A percentile compares a stretch with the other conserved stretches of the same genome.
Conservation (phyloP, 2,329 filamentous ascomycete species). For the Coniosporium uncinatum region DNA sequence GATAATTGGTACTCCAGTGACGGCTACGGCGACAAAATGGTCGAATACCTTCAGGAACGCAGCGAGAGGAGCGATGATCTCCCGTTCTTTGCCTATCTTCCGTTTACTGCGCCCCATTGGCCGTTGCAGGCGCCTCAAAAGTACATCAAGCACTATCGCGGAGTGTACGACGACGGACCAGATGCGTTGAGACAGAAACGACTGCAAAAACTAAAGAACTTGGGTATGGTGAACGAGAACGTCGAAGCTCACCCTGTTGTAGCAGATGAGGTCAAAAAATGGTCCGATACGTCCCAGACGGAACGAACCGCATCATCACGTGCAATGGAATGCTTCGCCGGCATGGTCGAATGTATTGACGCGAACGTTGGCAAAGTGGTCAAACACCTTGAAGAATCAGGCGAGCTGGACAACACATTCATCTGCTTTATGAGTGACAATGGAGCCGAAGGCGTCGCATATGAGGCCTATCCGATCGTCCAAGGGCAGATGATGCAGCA, state of each 20-base stretch:
- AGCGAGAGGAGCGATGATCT: constrained; percentile 13
- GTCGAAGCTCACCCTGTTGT: constrained; percentile 15
- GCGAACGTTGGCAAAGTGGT: constrained; percentile 52
- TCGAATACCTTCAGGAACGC: constrained; percentile 26
- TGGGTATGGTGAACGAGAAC: constrained; percentile 14
- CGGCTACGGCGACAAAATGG: constrained; percentile 31
- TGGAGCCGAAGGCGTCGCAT: constrained; percentile 52
- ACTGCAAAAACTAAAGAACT: constrained; percentile 13
- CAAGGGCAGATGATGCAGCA: constrained; percentile 45
- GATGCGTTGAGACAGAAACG: constrained; percentile 13
- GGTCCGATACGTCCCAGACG: constrained; percentile 1
- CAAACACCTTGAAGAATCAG: constrained; percentile 45
- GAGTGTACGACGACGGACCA: constrained; percentile 18
- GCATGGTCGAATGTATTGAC: constrained; percentile 58
- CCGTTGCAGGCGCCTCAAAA: constrained; percentile 18
- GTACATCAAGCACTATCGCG: constrained; percentile 14
- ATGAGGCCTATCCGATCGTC: constrained; percentile 52
- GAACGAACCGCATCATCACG: constrained; percentile 16
- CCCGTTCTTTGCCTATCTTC: constrained; percentile 21
- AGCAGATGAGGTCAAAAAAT: constrained; percentile 5
- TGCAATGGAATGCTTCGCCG: constrained; percentile 56
- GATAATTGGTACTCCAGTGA: constrained; percentile 28
- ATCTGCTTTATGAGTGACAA: constrained; percentile 59
- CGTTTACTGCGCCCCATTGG: constrained; percentile 22
- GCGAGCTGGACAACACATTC: constrained; percentile 57